Evolutionary conservation across 805 yeast genomes (phyloP).

Genomic region (Ogataea minuta): DNA sequence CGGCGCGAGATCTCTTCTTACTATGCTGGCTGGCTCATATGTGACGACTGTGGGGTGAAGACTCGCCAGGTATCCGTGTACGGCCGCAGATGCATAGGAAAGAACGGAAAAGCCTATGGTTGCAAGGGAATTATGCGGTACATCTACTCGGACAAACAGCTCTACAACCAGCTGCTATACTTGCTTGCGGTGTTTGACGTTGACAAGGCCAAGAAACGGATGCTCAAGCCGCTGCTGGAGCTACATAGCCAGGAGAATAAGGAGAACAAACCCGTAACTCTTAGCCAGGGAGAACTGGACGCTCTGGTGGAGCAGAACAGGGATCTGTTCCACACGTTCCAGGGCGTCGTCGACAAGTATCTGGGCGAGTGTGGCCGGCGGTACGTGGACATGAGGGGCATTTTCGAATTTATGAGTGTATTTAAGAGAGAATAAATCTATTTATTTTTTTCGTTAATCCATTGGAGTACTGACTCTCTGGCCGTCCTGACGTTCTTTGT

Average conservation of each 20-base stretch:
- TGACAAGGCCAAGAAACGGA: slow-evolving; percentile 63
- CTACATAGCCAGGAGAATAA: slow-evolving; percentile 11
- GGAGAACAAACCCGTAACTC: slow-evolving; percentile 23
- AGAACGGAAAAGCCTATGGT: slow-evolving; percentile 56
- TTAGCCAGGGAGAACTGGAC: slow-evolving; percentile 54
- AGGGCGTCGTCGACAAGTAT: slow-evolving; percentile 66
- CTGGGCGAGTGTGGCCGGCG: slow-evolving; percentile 82
- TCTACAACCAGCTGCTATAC: slow-evolving; percentile 84
- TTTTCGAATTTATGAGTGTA: slow-evolving; percentile 46
- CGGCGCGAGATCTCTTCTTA: slow-evolving; percentile 69
- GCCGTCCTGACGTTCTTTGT: slow-evolving; percentile 6
- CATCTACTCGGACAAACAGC: slow-evolving; percentile 70
- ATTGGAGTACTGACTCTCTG: slow-evolving; percentile 8
- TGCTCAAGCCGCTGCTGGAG: slow-evolving; percentile 52
- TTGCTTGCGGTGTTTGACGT: slow-evolving; percentile 77
- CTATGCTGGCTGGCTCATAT: slow-evolving; percentile 81
- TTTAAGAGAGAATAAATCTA: slow-evolving; percentile 15
- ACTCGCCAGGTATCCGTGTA: slow-evolving; percentile 88
- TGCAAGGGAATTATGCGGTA: slow-evolving; percentile 82
- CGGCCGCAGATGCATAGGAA: slow-evolving; percentile 80
- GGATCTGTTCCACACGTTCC: slow-evolving; percentile 50
- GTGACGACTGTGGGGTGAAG: slow-evolving; percentile 83
- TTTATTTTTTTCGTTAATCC: slow-evolving; percentile 8
- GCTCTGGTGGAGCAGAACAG: slow-evolving; percentile 82
- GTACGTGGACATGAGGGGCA: slow-evolving; percentile 78